These are phyloP conservation scores for Hylodesmum podocarpum DNA, from an alignment of 306 rosid species.

Conservation along the genomic window DNA sequence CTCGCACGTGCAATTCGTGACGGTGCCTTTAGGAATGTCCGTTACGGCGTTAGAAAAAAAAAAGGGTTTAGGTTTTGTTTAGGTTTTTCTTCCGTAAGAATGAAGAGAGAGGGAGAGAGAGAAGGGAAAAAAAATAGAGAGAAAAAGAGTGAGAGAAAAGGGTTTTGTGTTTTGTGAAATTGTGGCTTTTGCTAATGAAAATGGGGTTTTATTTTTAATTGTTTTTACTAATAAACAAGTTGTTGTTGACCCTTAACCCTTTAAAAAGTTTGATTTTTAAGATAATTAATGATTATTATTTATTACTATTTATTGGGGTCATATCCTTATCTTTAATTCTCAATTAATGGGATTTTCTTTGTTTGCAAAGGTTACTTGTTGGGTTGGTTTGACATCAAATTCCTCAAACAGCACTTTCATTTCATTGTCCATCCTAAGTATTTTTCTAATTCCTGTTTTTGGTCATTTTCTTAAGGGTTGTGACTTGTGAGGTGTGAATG, in stretches of 20 bases:
- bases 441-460: constrained; percentile 31
- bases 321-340: constrained; percentile 53
- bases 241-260: constrained; percentile 61
- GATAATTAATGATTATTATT: constrained; percentile 14
- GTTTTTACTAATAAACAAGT: constrained; percentile 32
- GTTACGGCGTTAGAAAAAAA: constrained; percentile 65
- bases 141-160: not conserved
- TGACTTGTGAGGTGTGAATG: not conserved
- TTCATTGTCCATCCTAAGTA: constrained; percentile 19
- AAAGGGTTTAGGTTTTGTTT: constrained; percentile 28
- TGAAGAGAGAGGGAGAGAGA: not conserved
- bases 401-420: constrained; percentile 40
- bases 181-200: constrained; percentile 38
- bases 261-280: constrained; percentile 41
- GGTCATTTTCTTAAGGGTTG: constrained; percentile 51
- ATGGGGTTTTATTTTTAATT: constrained; percentile 23
- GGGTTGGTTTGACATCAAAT: constrained; percentile 48
- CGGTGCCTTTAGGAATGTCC: constrained; percentile 55
- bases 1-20: constrained; percentile 39
- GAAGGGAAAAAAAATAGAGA: too few relatives aligned
- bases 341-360: constrained; percentile 51
- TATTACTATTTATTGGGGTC: constrained; percentile 56
- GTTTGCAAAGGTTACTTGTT: constrained; percentile 40
- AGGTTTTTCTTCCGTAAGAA: constrained; percentile 30
- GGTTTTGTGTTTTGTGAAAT: not conserved